Evolutionary conservation across 202 grass and related monocot genomes (phyloP).

Genomic region (Saccharum hybrid): DNA sequence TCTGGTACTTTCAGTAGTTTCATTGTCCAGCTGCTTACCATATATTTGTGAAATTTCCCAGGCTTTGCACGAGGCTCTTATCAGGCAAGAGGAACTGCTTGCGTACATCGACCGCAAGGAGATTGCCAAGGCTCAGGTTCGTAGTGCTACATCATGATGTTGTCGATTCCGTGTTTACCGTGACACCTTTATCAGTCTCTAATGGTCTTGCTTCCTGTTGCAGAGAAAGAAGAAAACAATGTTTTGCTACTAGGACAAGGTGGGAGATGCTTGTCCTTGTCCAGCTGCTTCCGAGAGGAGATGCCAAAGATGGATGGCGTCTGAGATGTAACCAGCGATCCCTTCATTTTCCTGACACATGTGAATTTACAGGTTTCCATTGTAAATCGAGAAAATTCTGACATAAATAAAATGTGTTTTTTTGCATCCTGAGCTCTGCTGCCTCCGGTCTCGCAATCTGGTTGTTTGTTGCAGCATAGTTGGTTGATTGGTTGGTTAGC

Average conservation of each 20-base stretch:
- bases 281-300: slow-evolving; percentile 27
- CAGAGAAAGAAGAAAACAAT: slow-evolving; percentile 60
- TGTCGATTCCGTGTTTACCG: neutral
- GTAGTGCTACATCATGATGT: neutral
- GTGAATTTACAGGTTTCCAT: slow-evolving; percentile 20
- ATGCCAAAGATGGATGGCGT: slow-evolving; percentile 37
- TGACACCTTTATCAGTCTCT: neutral
- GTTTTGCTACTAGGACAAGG: slow-evolving; percentile 56
- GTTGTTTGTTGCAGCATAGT: neutral
- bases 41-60: slow-evolving; percentile 31
- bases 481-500: slow-evolving; percentile 16
- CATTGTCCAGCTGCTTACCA: neutral
- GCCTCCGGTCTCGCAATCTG: neutral
- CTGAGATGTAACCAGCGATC: slow-evolving; percentile 34
- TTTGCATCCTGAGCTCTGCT: neutral
- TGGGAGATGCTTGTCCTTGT: slow-evolving; percentile 10
- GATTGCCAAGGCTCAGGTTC: slow-evolving; percentile 67
- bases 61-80: slow-evolving; percentile 92
- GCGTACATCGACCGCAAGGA: slow-evolving; percentile 85
- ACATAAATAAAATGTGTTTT: slow-evolving; percentile 54
- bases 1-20: neutral
- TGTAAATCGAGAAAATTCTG: slow-evolving; percentile 55
- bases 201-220: neutral
- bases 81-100: slow-evolving; percentile 91
- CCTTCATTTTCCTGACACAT: slow-evolving; percentile 43